Conservation (phyloP, 176 grass and related monocot genomes). For the Panicum miliaceum region DNA sequence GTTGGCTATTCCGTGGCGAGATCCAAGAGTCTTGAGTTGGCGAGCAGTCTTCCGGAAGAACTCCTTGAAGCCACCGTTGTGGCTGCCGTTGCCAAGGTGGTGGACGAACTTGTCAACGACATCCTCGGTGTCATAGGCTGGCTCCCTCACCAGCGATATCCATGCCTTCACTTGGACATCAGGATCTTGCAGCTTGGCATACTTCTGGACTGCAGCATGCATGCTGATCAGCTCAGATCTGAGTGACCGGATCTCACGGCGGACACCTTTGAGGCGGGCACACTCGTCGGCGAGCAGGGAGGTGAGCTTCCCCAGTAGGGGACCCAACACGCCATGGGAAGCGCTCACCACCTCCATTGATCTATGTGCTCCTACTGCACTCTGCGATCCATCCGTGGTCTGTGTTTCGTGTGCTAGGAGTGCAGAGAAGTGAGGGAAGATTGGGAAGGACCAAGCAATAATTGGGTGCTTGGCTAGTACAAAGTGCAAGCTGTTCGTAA, state of each 20-base stretch:
- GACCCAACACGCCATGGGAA: background rate
- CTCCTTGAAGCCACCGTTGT: background rate
- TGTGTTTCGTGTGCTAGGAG: background rate
- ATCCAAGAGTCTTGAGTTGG: background rate
- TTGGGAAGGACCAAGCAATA: too few relatives aligned
- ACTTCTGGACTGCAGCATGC: background rate
- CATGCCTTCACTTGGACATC: slow-evolving; percentile 11
- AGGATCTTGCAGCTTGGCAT: background rate
- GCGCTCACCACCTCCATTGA: slow-evolving; percentile 18
- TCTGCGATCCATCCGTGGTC: background rate
- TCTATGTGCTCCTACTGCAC: background rate
- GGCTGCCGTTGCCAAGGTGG: background rate
- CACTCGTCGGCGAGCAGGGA: background rate
- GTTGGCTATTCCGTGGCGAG: background rate
- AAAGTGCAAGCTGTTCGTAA: too few relatives aligned
- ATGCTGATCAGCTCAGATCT: background rate
- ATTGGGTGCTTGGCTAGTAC: too few relatives aligned
- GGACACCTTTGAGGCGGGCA: background rate
- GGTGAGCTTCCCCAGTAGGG: background rate
- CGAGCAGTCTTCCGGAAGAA: background rate
- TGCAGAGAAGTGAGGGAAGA: background rate
- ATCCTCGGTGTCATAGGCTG: slow-evolving; percentile 5
- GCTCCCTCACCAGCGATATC: slow-evolving; percentile 26
- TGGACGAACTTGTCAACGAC: slow-evolving; percentile 18
- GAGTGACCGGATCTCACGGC: background rate